phyloP scores from a whole-genome alignment of 2,329 filamentous ascomycete species.

The Ophiobolus disseminans region DNA sequence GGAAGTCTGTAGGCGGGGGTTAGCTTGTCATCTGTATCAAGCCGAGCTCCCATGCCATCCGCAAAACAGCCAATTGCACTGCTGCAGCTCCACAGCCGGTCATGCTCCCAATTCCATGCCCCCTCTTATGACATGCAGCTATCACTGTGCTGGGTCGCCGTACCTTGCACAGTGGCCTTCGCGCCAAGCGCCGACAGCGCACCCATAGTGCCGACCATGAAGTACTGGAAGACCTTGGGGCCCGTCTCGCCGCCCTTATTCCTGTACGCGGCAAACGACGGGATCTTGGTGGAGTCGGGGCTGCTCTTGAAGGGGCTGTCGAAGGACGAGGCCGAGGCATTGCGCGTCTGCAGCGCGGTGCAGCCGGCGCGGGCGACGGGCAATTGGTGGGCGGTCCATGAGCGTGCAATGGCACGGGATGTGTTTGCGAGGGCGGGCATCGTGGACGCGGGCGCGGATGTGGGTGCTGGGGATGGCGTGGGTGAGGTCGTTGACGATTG shows the following conservation, averaged over 20 bases:
- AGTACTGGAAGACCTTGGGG: conserved; percentile 94
- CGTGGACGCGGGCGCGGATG: conserved; percentile 44
- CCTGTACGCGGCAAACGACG: conserved; percentile 88
- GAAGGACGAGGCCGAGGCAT: conserved; percentile 55
- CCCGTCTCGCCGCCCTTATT: conserved; percentile 69
- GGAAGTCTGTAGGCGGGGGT: conserved; percentile 75
- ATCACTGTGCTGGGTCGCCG: conserved; percentile 42
- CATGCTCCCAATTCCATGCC: conserved; percentile 5
- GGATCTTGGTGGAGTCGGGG: conserved; percentile 70
- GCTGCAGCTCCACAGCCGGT: conserved; percentile 4
- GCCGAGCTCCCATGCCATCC: conserved; percentile 31
- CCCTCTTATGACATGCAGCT: conserved; percentile 5
- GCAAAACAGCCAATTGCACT: conserved; percentile 42
- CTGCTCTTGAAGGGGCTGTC: conserved; percentile 63
- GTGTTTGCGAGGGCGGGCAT: conserved; percentile 59
- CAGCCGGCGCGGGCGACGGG: conserved; percentile 55
- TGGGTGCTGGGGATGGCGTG: conserved; percentile 25
- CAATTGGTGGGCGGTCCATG: conserved; percentile 56
- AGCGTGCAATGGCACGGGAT: conserved; percentile 55
- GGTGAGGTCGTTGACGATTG: conserved; percentile 27
- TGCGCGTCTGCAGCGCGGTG: conserved; percentile 55
- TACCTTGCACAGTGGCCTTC: conserved; percentile 98
- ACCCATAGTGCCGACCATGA: conserved; percentile 97
- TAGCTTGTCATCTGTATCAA: conserved; percentile 40
- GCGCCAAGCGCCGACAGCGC: conserved; percentile 90